These are phyloP conservation scores for Talaromyces sp. DNA, from an alignment of 2,329 filamentous ascomycete species.

Conservation along the genomic window DNA sequence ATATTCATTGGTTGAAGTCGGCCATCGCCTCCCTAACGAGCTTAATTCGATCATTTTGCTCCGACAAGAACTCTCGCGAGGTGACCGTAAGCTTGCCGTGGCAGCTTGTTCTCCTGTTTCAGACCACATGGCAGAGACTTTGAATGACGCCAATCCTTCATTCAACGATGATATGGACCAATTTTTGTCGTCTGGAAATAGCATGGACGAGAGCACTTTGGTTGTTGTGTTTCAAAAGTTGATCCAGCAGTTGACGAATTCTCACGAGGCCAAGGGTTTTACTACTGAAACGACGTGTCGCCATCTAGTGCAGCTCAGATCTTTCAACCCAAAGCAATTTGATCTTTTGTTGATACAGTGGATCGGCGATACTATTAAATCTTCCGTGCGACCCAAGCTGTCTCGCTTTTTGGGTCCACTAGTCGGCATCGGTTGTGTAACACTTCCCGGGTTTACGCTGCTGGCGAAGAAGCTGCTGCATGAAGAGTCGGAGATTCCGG, in stretches of 20 bases:
- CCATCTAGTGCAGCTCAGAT: slow-evolving; percentile 38
- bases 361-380: slow-evolving; percentile 34
- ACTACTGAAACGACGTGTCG: slow-evolving; percentile 32
- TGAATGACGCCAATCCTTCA: slow-evolving; percentile 33
- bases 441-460: slow-evolving; percentile 34
- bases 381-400: slow-evolving; percentile 26
- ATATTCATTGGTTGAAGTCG: slow-evolving; percentile 41
- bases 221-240: slow-evolving; percentile 38
- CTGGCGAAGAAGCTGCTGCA: slow-evolving; percentile 26
- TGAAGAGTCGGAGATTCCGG: slow-evolving; percentile 19
- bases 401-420: slow-evolving; percentile 33
- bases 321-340: slow-evolving; percentile 39
- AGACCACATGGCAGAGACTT: slow-evolving; percentile 39
- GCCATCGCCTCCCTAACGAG: slow-evolving; percentile 34
- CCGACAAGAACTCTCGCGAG: slow-evolving; percentile 39
- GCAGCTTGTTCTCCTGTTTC: slow-evolving; percentile 45
- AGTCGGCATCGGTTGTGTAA: slow-evolving; percentile 41
- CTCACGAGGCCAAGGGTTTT: slow-evolving; percentile 21
- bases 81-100: slow-evolving; percentile 38
- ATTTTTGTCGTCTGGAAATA: slow-evolving; percentile 38
- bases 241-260: slow-evolving; percentile 30
- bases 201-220: slow-evolving; percentile 42
- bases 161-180: slow-evolving; percentile 44
- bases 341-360: slow-evolving; percentile 39
- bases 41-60: slow-evolving; percentile 35